phyloP scores from a whole-genome alignment of 148 eudicot species.

The Fallopia convolvulus region DNA sequence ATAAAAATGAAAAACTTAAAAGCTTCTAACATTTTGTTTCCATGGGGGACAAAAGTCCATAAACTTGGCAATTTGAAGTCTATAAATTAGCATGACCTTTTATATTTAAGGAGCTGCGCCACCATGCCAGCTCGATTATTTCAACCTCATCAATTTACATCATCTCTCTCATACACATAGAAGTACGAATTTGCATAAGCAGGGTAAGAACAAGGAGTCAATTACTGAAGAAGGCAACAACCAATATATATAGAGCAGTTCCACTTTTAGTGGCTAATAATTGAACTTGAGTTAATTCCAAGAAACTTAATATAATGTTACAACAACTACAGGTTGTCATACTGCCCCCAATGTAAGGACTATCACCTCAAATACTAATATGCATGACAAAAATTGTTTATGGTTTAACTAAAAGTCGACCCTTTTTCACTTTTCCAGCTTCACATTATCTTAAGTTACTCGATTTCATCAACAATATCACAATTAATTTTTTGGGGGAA shows the following conservation, averaged over 20 bases:
- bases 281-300: neutral
- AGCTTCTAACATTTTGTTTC: neutral
- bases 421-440: neutral
- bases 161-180: neutral
- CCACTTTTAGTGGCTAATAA: neutral
- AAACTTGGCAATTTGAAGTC: neutral
- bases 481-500: too few relatives aligned
- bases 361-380: neutral
- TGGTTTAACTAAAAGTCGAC: neutral
- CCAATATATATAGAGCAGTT: neutral
- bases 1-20: neutral
- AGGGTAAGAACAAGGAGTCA: neutral
- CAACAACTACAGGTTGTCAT: neutral
- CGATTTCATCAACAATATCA: neutral
- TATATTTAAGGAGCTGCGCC: neutral
- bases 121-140: neutral
- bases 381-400: neutral
- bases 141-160: neutral
- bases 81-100: neutral
- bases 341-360: neutral
- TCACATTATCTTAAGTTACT: neutral
- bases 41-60: neutral
- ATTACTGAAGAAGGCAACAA: neutral
- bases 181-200: neutral
- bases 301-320: neutral